These are phyloP conservation scores for Lasiodiplodia hormozganensis DNA, from an alignment of 2,329 filamentous ascomycete genomes.

Conservation along the genomic window DNA sequence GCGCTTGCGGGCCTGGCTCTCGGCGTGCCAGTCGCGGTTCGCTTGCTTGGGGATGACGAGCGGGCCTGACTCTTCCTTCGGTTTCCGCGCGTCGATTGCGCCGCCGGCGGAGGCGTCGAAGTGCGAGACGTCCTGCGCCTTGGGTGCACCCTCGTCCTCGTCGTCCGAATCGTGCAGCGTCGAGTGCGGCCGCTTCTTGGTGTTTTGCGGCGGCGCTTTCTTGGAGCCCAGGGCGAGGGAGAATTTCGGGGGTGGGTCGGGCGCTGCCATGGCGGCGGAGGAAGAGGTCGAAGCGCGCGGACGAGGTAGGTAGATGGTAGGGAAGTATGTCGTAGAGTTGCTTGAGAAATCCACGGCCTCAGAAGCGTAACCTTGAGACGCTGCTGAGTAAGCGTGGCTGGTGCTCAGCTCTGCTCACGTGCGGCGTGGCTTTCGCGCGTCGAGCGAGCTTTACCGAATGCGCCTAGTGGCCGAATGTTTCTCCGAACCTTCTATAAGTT, in stretches of 20 bases:
- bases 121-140: conserved; percentile 58
- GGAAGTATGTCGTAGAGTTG: background rate
- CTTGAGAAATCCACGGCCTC: conserved; percentile 8
- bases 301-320: background rate
- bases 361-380: background rate
- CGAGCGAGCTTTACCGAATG: background rate
- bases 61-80: conserved; percentile 48
- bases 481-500: conserved; percentile 25
- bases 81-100: conserved; percentile 49
- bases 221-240: conserved; percentile 28
- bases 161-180: conserved; percentile 62
- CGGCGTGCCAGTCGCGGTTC: conserved; percentile 70
- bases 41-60: conserved; percentile 65
- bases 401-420: background rate
- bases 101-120: conserved; percentile 61
- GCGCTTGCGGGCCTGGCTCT: conserved; percentile 50
- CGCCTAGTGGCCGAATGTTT: conserved; percentile 23
- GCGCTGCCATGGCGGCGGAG: conserved; percentile 22
- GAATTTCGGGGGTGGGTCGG: conserved; percentile 16
- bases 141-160: conserved; percentile 57
- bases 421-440: background rate
- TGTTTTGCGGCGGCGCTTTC: conserved; percentile 33
- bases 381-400: conserved; percentile 11
- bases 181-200: conserved; percentile 51
- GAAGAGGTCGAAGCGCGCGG: background rate